Evolutionary conservation across 2,329 filamentous ascomycete genomes (phyloP).

Genomic region (Fusarium phyllophilum): DNA sequence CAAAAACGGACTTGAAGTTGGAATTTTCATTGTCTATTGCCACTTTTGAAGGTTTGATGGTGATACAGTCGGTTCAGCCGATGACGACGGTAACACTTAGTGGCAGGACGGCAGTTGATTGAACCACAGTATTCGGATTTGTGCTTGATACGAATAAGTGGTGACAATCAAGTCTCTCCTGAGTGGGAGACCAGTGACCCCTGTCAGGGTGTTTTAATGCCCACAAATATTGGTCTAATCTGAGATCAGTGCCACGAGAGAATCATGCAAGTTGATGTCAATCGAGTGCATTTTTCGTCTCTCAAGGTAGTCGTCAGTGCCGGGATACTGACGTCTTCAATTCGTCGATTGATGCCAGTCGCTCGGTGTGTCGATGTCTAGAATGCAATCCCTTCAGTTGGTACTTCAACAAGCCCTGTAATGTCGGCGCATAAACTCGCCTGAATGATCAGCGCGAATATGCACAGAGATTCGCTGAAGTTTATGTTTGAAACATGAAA

Average conservation of each 20-base stretch:
- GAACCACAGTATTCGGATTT: neutral
- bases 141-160: neutral
- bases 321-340: neutral
- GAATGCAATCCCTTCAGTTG: neutral
- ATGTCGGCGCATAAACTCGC: neutral
- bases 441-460: neutral
- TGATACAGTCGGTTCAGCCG: neutral
- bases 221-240: neutral
- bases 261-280: neutral
- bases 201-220: neutral
- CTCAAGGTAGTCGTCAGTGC: neutral
- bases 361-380: neutral
- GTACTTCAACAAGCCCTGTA: neutral
- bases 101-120: neutral
- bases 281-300: neutral
- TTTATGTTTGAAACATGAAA: neutral
- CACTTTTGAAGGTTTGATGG: slow-evolving; percentile 3
- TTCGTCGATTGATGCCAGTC: neutral
- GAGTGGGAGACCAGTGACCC: neutral
- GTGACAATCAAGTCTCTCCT: slow-evolving; percentile 2
- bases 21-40: neutral
- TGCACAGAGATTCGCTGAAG: neutral
- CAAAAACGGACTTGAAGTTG: neutral
- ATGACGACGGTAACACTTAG: neutral
- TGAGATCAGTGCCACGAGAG: neutral